Base-by-base conservation (phyloP, 1,284 basidiomycete species). In the Ustilago bromivora region DNA sequence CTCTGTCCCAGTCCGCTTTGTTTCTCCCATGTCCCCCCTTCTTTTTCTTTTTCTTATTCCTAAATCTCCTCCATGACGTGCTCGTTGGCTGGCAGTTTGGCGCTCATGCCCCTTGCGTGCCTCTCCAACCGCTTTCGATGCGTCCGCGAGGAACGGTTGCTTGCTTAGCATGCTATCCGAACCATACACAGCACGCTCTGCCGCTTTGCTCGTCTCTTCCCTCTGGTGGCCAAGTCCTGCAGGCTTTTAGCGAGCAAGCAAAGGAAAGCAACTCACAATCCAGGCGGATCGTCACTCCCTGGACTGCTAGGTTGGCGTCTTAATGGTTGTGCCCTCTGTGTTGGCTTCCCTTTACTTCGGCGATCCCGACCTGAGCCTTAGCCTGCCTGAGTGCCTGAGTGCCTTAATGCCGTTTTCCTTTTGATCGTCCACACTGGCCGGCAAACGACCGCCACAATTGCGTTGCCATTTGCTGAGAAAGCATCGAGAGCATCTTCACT, bases 91-190 rank as follows among this genome's bases (percentile, higher is more conserved):
- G 23, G 23, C 23, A 28, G 23, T 28, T 28, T 43, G 32, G 43
- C 47, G 69, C 61, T 67, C 64, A 63, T 72, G 64, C 70, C 70
- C 61, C 57, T 72, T 64, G 61, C 64, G 65, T 72, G 70, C 70
- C 60, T 63, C 43, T 15, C 47, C 61, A 34, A 19, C 31, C 31
- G 23, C 23, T 17, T 47, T 41, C 41, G 49, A 60, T 36, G 35
- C 19, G 23, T 15, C 40, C 9, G 34, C 46, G 36, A 43, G 55
- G 55, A 57, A 57, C 55, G 55, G 55, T 32, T 7, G 17, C 11
- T 19, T n/a, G 43, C 19, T 46, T 15, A 46, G 43, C n/a, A 19
- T 46, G 43, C 43, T 19, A 7, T 19, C n/a, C 40, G 40, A 38
- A 38, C n/a, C 19, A 4, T 51, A 4, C 28, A 17, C 2, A 40